These are phyloP conservation scores for Trichomonas vaginalis DNA, from an alignment of 208 protist species.

Conservation along the genomic window DNA sequence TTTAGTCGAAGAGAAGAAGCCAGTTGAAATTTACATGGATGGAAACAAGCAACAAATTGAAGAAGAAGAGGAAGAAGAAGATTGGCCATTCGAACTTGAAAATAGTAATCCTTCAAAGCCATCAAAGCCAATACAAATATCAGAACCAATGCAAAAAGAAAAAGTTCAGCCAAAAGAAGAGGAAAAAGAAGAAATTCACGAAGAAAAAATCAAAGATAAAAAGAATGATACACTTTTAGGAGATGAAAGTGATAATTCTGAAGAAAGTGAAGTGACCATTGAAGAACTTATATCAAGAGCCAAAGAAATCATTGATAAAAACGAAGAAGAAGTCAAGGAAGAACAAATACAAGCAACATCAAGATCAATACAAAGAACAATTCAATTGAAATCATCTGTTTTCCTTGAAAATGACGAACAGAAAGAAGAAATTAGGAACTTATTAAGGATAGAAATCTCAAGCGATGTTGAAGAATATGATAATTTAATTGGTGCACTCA, in stretches of 20 bases:
- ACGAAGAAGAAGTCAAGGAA: background rate
- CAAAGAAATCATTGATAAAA: background rate
- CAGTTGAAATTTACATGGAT: background rate
- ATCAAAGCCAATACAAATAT: too few relatives aligned
- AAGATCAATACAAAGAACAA: background rate
- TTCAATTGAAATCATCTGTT: background rate
- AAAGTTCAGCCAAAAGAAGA: background rate
- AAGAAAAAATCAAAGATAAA: background rate
- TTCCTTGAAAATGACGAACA: background rate
- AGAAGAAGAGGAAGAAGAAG: background rate
- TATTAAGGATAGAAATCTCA: background rate
- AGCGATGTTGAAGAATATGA: background rate
- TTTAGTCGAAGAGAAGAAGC: background rate
- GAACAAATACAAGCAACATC: background rate
- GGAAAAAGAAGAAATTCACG: background rate
- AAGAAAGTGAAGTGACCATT: background rate
- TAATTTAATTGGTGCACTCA: background rate
- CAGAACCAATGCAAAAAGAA: background rate
- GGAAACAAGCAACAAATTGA: background rate
- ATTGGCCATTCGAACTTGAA: background rate
- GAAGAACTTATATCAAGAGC: background rate
- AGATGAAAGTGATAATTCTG: background rate
- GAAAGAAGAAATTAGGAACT: background rate
- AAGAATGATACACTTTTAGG: background rate
- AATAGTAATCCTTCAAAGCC: background rate